Conservation (phyloP, 2,329 filamentous ascomycete genomes). For the Diaporthe longicolla region DNA sequence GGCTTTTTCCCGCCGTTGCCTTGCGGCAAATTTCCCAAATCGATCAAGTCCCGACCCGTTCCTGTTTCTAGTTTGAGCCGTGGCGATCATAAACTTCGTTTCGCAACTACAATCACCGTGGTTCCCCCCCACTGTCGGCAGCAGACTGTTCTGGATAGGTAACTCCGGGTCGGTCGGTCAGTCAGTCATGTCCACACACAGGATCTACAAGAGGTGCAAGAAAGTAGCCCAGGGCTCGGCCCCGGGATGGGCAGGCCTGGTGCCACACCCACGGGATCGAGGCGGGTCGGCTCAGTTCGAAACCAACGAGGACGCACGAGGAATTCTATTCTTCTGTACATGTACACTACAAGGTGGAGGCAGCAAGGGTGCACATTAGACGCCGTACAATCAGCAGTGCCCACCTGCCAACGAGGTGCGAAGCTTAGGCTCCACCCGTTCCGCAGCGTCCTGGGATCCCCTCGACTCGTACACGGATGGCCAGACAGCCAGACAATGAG, state of each 20-base stretch:
- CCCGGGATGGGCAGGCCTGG: neutral
- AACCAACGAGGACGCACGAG: neutral
- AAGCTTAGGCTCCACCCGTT: constrained; percentile 21
- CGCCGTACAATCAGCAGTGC: constrained; percentile 1
- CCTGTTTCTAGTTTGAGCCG: constrained; percentile 9
- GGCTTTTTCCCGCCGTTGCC: constrained; percentile 17
- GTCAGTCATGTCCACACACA: neutral
- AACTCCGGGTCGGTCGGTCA: no score
- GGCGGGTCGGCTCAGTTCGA: neutral
- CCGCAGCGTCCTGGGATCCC: constrained; percentile 24
- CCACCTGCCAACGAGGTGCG: constrained; percentile 11
- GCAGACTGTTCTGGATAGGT: neutral
- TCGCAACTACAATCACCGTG: neutral
- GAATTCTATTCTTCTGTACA: neutral
- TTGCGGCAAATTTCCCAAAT: constrained; percentile 26
- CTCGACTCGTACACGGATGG: constrained; percentile 20
- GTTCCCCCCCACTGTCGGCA: neutral
- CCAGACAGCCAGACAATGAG: constrained; percentile 5
- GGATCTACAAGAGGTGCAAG: neutral
- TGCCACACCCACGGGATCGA: neutral
- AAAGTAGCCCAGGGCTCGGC: neutral
- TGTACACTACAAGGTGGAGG: neutral
- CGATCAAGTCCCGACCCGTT: constrained; percentile 25
- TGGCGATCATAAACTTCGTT: neutral
- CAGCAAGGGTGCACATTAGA: neutral